Evolutionary conservation across 768 basidiomycete genomes (phyloP), one percentile per base, ranked within the genome.

Genomic region (Vishniacozyma victoriae): DNA sequence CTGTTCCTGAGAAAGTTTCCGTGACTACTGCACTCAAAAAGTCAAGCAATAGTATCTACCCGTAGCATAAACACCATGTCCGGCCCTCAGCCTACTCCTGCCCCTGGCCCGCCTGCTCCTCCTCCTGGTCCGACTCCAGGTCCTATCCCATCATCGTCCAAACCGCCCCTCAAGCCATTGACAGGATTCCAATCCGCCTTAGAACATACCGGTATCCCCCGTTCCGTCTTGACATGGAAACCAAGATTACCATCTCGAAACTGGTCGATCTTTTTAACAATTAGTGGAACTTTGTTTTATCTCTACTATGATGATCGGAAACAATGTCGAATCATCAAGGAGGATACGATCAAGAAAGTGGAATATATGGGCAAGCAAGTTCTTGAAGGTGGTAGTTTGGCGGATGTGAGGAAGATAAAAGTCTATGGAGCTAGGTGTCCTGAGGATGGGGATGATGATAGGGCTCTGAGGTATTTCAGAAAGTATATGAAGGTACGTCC

Each of bases 381-480:
- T 0, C 71, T 86, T 57, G 78, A 77, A 47, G 78, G 80, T 12
- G 61, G 62, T 5, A 59, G 62, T 7, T 69, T 83, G 57, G 87
- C 82, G 16, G 73, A 78, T 42, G 81, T 86, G 4, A 80, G 91
- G 26, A 86, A 83, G 65, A 82, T 95, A 49, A 83, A 78, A 6
- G 90, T 97, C 16, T 88, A 87, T 60, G 88, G 85, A 26, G 79
- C 81, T 22, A 87, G 86, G 72, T 95, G 91, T 82, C 92, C 92
- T 0, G 91, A 86, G 22, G 95, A 99, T 71, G 88, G 92, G 61
- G 91, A 96, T 67, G 82, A 83, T 54, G 83, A 91, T 68, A 80
- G 86, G 50, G 79, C 82, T 48, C 75, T 87, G 70, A 83, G 78
- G 74, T 88, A 89, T 76, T 97, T 97, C 76, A 85, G 87, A 71